Evolutionary conservation across 148 eudicot species (phyloP), one percentile per base, ranked within the genome.

Genomic region (Heliosperma pusillum): DNA sequence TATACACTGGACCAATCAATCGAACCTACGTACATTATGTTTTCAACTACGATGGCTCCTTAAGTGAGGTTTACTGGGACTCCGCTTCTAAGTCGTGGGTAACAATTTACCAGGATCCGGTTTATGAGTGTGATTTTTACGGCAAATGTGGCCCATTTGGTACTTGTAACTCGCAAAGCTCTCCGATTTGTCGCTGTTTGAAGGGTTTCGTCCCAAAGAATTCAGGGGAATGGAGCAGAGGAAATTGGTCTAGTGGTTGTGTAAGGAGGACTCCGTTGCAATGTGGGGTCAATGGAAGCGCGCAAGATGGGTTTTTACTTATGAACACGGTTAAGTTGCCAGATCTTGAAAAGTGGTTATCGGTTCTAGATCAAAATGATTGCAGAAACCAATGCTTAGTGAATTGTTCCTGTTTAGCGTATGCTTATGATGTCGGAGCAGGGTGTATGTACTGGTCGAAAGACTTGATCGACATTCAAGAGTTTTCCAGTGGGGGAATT

Each of bases 61-160:
- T 79, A 0, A 3, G 60, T 9, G 27, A 57, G 56, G 82, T 36
- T 19, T 0, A 7, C 2, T 81, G 86, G 88, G 30, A 44, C 50
- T 27, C 68, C 21, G 44, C 10, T 16, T 27, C 44, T 33, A 64
- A 13, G n/a, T 64, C 68, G 20, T 64, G 68, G 68, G 2, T 15
- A 4, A 64, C 68, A 30, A 15, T 50, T 9, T 81, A 78, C 80
- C 11, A 33, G 1, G 27, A 57, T 13, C 76, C 53, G 13, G 15
- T 45, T 1, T 44, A 57, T 4, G 83, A 70, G 9, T 91, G 93
- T 73, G 87, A 85, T 73, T 19, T 78, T 45, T 89, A 81, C 68
- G 88, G 80, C 19, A 75, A 66, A 52, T 91, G 97, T 65, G 93
- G 97, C 9, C 50, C 80, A 55, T 89, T 84, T 52, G 97, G 91